Evolutionary conservation across 192 early-diverging fungal genomes (phyloP), one percentile per base, ranked within the genome.

Genomic region (Funneliformis mosseae): DNA sequence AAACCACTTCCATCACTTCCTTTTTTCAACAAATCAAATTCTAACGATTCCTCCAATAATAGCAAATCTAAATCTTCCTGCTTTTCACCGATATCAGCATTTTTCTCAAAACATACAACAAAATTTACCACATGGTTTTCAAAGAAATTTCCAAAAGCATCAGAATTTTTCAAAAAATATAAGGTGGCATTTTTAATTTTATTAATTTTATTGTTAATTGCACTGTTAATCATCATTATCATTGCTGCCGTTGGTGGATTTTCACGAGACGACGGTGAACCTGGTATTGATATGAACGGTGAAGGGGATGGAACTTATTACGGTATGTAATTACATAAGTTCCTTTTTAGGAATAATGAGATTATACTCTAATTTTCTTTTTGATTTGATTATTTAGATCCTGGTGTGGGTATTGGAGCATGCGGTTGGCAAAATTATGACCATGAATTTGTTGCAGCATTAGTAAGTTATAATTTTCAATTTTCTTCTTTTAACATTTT

Each of bases 221-320:
- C 59, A 14, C 3, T 78, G n/a, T 11, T 70, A 5, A 14, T 79
- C 9, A 70, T 71, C 5, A 79, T 79, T 59, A 68, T 79, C n/a
- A 18, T 68, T 48, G 67, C 78, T 12, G 66, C 78, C 16, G 63
- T 43, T 14, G 67, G 78, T 6, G 43, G 45, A 61, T 71, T 70
- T 79, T 38, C 12, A 27, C n/a, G 27, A n/a, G 62, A 50, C 48
- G n/a, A 9, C 27, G 67, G 66, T 5, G 25, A 50, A 68, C 3
- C 48, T 2, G 67, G 78, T 16, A 25, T 50, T 21, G 2, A 38
- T 25, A 39, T 79, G 33, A 79, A 10, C 60, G 78, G 78, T 16
- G 42, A n/a, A 41, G 78, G 78, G 21, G 46, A 79, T 42, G 78
- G 78, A 41, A 79, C 78, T 48, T 79, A 28, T 79, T 79, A 79